A percentile compares a stretch with the other conserved stretches of the same genome.
Conservation (phyloP, 345 rosid genomes). For the Psidium guajava region DNA sequence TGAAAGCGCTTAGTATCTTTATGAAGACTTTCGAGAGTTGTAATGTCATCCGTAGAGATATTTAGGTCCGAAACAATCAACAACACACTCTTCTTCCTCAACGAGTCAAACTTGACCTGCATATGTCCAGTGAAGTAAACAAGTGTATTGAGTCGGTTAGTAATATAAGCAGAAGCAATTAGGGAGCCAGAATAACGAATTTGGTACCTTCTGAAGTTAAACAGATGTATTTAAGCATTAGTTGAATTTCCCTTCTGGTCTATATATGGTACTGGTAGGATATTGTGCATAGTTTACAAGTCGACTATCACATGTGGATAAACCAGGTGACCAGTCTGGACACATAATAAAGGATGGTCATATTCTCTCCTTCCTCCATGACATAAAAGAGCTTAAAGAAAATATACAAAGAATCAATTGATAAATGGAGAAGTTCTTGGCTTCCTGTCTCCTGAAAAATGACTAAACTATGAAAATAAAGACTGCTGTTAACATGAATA, state of each 20-base stretch:
- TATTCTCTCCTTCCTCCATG: background rate
- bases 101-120: background rate
- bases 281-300: background rate
- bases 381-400: background rate
- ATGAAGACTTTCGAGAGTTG: background rate
- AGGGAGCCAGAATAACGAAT: background rate
- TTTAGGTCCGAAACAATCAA: background rate
- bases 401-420: background rate
- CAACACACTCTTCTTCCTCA: background rate
- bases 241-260: background rate
- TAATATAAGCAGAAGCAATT: background rate
- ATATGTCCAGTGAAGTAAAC: background rate
- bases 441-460: background rate
- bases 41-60: background rate
- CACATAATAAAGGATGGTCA: background rate
- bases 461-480: background rate
- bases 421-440: background rate
- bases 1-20: background rate
- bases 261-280: background rate
- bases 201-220: background rate
- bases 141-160: background rate
- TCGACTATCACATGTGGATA: background rate
- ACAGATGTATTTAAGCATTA: background rate
- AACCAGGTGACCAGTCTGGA: background rate
- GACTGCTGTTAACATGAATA: background rate